phyloP scores from a whole-genome alignment of 345 rosid species.

The Iberis pinnata region DNA sequence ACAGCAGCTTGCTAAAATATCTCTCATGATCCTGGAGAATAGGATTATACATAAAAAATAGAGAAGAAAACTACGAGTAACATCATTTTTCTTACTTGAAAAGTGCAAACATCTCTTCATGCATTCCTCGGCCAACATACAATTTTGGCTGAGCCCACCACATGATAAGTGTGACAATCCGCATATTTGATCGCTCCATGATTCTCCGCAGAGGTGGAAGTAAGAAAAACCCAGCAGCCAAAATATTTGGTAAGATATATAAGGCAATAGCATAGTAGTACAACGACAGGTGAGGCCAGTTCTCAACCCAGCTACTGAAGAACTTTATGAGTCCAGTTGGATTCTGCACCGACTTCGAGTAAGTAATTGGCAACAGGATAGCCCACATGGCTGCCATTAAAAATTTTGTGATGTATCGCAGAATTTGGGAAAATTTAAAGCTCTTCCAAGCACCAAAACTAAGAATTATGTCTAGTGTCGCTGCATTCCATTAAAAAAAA shows the following conservation, averaged over 20 bases:
- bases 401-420: slow-evolving; percentile 74
- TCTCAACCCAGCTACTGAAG: slow-evolving; percentile 50
- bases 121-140: slow-evolving; percentile 96
- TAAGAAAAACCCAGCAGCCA: slow-evolving; percentile 66
- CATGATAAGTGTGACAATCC: slow-evolving; percentile 63
- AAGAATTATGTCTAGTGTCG: slow-evolving; percentile 70
- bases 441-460: slow-evolving; percentile 81
- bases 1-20: no score
- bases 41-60: no score
- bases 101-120: slow-evolving; percentile 77
- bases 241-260: slow-evolving; percentile 65
- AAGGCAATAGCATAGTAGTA: slow-evolving; percentile 71
- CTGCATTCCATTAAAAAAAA: slow-evolving; percentile 37
- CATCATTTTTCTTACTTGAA: slow-evolving; percentile 55
- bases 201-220: slow-evolving; percentile 65
- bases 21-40: no score
- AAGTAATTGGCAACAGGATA: slow-evolving; percentile 67
- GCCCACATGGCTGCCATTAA: slow-evolving; percentile 80
- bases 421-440: slow-evolving; percentile 64
- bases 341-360: slow-evolving; percentile 62
- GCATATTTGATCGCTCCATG: slow-evolving; percentile 84
- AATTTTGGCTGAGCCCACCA: slow-evolving; percentile 99
- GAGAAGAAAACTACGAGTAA: no score
- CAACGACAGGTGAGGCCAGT: slow-evolving; percentile 58
- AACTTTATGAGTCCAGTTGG: slow-evolving; percentile 70